Evolutionary conservation across 495 filamentous ascomycete species (phyloP), one percentile per base, ranked within the genome.

Genomic region (Penicillium psychrofluorescens): DNA sequence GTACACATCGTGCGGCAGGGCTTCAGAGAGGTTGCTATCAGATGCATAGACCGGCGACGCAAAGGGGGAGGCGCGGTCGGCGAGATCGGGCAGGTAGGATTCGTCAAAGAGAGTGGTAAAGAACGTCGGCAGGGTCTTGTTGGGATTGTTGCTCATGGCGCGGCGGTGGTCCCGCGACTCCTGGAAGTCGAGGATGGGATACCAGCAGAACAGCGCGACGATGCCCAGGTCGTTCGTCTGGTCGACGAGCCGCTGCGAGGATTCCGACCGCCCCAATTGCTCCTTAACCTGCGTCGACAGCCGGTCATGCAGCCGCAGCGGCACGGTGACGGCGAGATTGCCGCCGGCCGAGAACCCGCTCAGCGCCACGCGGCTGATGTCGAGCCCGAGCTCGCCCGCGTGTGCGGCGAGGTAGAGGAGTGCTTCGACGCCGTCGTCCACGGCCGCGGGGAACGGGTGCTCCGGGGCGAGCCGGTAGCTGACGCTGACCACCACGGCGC

Each of bases 271-370:
- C 11, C 49, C 49, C 40, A 69, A 45, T 7, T 49, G 43, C 35
- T 63, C 58, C 11, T 56, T 56, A 27, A 56, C 44, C 46, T 58
- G 54, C 7, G 51, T 48, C 4, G 36, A 56, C 40, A 58, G 48
- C 29, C 54, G 55, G 13, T 54, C 53, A 11, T 74, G 62, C 1
- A 95, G 63, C 14, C 83, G 75, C 13, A 95, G 66, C 0, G 86
- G 83, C 0, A 90, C 81, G 0, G 89, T 90, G 49, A 95, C 81
- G 16, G 81, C 78, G 50, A 95, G 77, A 54, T 95, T 97, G 10
- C 81, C 91, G 2, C 91, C 91, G 2, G 88, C 86, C 0, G 84
- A 89, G 64, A 97, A 97, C 11, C 90, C 90, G 6, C 78, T 87
- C 8, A 90, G 66, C 3, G 81, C 86, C 11, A 95, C 78, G 40